Conservation (phyloP, 2,329 filamentous ascomycete genomes). For the Trichoderma pleuroti region DNA sequence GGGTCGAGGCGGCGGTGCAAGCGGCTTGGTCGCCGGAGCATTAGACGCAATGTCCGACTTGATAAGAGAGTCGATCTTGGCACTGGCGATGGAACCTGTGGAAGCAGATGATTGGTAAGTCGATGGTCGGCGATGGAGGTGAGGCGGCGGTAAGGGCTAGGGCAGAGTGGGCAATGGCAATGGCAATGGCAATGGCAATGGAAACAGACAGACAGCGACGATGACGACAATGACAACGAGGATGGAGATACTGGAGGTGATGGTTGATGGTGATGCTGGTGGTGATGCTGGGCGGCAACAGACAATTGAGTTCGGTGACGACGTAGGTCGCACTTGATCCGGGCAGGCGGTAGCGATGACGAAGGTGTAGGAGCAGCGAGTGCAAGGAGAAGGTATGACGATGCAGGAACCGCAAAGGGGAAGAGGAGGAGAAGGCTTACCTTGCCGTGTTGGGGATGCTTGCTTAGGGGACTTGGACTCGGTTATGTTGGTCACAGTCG, state of each 20-base stretch:
- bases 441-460: constrained; percentile 41
- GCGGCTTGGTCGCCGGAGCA: constrained; percentile 59
- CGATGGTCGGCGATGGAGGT: not conserved
- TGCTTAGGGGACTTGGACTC: constrained; percentile 49
- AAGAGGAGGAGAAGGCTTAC: constrained; percentile 34
- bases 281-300: constrained; percentile 3
- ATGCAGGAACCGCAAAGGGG: constrained; percentile 22
- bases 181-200: not conserved
- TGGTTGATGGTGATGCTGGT: not conserved
- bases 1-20: constrained; percentile 70
- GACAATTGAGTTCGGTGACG: constrained; percentile 7
- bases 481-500: constrained; percentile 41
- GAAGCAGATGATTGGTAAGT: constrained; percentile 4
- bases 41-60: constrained; percentile 52
- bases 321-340: not conserved
- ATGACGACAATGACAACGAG: not conserved
- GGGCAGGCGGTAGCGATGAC: constrained; percentile 21
- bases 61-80: constrained; percentile 44
- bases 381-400: constrained; percentile 17
- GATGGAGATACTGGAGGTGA: not conserved
- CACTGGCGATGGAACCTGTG: constrained; percentile 43
- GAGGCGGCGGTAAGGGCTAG: not conserved
- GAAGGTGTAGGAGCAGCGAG: constrained; percentile 19
- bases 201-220: not conserved
- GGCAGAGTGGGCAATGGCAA: not conserved